phyloP scores from a whole-genome alignment of 345 rosid species.

The Hibiscus tridactylites region DNA sequence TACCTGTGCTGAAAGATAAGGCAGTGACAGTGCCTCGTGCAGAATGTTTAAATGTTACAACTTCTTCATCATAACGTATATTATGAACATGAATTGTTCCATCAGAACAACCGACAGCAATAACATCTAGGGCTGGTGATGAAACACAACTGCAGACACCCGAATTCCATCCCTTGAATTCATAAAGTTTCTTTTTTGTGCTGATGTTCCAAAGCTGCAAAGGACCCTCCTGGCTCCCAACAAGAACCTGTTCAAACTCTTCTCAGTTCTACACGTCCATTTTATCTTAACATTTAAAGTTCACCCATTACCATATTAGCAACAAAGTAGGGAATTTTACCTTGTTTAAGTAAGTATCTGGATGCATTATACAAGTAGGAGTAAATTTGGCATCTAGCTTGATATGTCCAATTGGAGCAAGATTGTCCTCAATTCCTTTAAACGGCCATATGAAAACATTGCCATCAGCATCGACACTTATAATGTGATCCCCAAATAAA shows the following conservation, averaged over 20 bases:
- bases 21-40: conserved; percentile 77
- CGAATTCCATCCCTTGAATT: conserved; percentile 82
- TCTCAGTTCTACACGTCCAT: neutral
- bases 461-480: conserved; percentile 72
- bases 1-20: conserved; percentile 80
- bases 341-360: conserved; percentile 91
- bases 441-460: conserved; percentile 71
- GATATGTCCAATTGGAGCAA: conserved; percentile 57
- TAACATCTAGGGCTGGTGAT: conserved; percentile 92
- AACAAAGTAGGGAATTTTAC: conserved; percentile 24
- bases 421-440: conserved; percentile 58
- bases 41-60: conserved; percentile 69
- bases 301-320: neutral
- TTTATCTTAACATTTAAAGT: neutral
- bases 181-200: conserved; percentile 70
- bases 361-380: conserved; percentile 81
- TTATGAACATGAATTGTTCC: conserved; percentile 89
- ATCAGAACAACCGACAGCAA: conserved; percentile 90
- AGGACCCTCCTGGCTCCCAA: conserved; percentile 81
- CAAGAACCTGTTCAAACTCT: conserved; percentile 47
- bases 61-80: conserved; percentile 61
- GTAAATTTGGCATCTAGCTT: conserved; percentile 45
- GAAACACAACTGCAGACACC: conserved; percentile 69
- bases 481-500: conserved; percentile 74
- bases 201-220: conserved; percentile 95